Conservation (phyloP, 225 moss, liverwort and hornwort genomes). For the Marchantia polymorpha region DNA sequence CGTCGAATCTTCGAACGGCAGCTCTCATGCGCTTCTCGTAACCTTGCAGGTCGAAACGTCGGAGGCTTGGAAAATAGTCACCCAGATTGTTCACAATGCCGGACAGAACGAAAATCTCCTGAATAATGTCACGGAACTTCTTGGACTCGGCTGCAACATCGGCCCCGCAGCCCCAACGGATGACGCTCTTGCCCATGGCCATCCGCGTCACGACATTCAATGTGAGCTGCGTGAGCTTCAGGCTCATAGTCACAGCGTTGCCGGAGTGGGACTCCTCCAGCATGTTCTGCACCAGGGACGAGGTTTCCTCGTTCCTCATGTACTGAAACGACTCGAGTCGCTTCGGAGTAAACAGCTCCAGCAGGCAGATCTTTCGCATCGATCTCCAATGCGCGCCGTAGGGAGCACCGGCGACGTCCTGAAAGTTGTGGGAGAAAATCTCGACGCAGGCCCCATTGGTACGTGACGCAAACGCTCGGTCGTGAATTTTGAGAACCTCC, state of each 20-base stretch:
- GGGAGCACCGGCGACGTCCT: constrained; percentile 35
- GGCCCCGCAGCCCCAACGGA: constrained; percentile 1
- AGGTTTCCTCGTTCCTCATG: constrained; percentile 2
- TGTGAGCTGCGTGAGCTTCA: constrained; percentile 10
- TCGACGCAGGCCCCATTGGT: constrained; percentile 15
- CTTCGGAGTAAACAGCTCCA: constrained; percentile 28
- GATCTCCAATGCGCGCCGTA: constrained; percentile 43
- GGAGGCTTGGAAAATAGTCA: background rate
- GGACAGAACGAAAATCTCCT: background rate
- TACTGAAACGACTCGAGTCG: constrained; percentile 16
- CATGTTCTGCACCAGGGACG: background rate
- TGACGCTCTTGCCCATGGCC: constrained; percentile 7
- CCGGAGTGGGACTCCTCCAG: background rate
- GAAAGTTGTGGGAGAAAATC: constrained; percentile 38
- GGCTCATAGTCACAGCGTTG: background rate
- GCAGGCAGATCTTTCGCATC: constrained; percentile 32
- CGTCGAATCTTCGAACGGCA: background rate
- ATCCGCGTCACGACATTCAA: constrained; percentile 1
- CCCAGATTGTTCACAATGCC: constrained; percentile 9
- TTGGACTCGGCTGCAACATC: constrained; percentile 2
- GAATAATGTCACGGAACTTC: constrained; percentile 4
- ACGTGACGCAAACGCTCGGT: constrained; percentile 25
- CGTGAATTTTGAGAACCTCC: constrained; percentile 28
- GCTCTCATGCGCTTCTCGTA: background rate
- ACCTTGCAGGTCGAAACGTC: constrained; percentile 2